These are phyloP conservation scores for Neurospora sp. DNA, from an alignment of 495 filamentous ascomycete species.

Conservation along the genomic window DNA sequence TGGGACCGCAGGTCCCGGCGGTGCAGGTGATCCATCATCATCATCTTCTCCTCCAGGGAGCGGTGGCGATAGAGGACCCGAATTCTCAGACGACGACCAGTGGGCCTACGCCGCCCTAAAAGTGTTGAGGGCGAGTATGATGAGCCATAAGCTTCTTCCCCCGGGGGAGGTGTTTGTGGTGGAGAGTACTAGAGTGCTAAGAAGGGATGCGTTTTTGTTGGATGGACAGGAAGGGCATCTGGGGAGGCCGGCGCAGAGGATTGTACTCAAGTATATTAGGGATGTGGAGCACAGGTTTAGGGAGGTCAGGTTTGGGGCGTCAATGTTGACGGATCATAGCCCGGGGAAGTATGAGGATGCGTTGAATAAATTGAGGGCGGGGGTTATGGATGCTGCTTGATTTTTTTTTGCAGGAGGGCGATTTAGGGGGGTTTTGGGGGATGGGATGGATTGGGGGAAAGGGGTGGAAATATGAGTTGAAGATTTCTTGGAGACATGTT, in stretches of 20 bases:
- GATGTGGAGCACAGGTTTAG: constrained; percentile 59
- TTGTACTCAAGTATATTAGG: constrained; percentile 54
- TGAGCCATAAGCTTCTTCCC: constrained; percentile 58
- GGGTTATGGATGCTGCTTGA: constrained; percentile 16
- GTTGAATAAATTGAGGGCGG: constrained; percentile 27
- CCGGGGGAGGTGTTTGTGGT: constrained; percentile 70
- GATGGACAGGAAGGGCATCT: constrained; percentile 31
- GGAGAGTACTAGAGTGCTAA: constrained; percentile 50
- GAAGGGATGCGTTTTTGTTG: constrained; percentile 44
- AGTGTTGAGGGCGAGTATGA: constrained; percentile 57
- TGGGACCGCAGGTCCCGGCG: background rate
- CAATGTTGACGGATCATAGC: constrained; percentile 69
- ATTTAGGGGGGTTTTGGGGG: background rate
- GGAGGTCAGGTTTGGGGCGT: constrained; percentile 59
- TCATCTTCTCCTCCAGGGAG: background rate
- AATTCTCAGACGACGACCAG: constrained; percentile 46
- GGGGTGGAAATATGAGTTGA: background rate
- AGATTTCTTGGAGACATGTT: background rate
- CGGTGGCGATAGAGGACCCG: background rate
- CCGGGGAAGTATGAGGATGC: constrained; percentile 62
- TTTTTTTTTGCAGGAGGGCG: background rate
- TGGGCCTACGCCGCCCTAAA: constrained; percentile 65
- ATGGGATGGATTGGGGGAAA: background rate
- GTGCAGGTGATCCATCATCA: background rate
- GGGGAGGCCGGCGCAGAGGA: constrained; percentile 52